Percentiles rank a stretch among this genome's conserved stretches.
Evolutionary conservation across 2,329 filamentous ascomycete species (phyloP).

Genomic region (Xylariaceae sp.): DNA sequence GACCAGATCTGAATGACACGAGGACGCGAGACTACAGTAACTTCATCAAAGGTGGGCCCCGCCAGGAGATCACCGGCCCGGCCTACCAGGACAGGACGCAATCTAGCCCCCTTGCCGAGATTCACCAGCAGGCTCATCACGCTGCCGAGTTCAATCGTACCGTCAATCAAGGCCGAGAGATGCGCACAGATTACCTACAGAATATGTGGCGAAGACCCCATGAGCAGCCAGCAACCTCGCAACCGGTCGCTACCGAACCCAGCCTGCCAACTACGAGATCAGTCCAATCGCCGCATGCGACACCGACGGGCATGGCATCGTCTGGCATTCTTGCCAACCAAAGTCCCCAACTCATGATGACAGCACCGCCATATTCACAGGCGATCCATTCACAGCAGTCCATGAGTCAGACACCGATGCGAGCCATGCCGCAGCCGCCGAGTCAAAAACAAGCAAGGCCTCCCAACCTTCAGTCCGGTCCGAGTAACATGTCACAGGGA

Average conservation of each 20-base stretch:
- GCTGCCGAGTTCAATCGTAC: constrained; percentile 88
- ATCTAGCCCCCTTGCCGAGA: constrained; percentile 69
- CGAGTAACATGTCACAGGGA: constrained; percentile 48
- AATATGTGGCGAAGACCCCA: constrained; percentile 80
- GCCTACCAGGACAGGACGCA: constrained; percentile 85
- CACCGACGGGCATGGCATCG: constrained; percentile 52
- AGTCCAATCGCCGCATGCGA: constrained; percentile 55
- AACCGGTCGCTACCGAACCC: constrained; percentile 43
- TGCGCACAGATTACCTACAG: constrained; percentile 75
- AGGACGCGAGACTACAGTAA: constrained; percentile 77
- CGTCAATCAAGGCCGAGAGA: constrained; percentile 73
- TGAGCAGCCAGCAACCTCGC: constrained; percentile 61
- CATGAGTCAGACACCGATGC: constrained; percentile 68
- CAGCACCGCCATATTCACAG: constrained; percentile 63
- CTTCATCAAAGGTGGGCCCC: constrained; percentile 71
- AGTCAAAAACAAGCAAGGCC: constrained; percentile 63
- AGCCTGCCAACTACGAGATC: constrained; percentile 48
- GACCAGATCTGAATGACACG: constrained; percentile 72
- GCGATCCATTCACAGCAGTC: constrained; percentile 67
- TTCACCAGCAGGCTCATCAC: constrained; percentile 81
- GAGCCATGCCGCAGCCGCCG: constrained; percentile 61
- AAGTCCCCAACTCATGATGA: constrained; percentile 64
- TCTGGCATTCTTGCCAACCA: constrained; percentile 57
- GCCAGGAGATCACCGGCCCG: constrained; percentile 84
- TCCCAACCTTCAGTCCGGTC: constrained; percentile 54